These are phyloP conservation scores for Daedaleopsis sinensis DNA, from an alignment of 768 basidiomycete species.

Conservation along the genomic window DNA sequence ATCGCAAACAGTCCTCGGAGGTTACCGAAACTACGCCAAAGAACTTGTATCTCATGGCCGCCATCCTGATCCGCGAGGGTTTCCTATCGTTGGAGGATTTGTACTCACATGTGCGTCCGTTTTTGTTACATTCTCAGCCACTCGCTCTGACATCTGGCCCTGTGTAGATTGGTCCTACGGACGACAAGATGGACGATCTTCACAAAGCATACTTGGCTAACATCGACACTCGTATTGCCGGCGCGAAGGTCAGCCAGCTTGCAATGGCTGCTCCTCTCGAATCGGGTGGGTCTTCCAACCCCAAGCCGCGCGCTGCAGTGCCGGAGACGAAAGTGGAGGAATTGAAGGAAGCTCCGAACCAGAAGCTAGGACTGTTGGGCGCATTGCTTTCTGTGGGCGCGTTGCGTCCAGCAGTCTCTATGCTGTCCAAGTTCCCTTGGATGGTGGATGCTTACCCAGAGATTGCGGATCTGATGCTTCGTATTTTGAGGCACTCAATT, in stretches of 20 bases:
- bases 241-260: slow-evolving; percentile 73
- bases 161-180: slow-evolving; percentile 68
- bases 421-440: slow-evolving; percentile 86
- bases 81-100: slow-evolving; percentile 87
- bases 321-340: slow-evolving; percentile 41
- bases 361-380: slow-evolving; percentile 76
- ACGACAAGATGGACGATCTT: slow-evolving; percentile 73
- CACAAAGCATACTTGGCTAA: slow-evolving; percentile 66
- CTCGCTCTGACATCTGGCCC: background rate
- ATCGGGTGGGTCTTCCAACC: slow-evolving; percentile 43
- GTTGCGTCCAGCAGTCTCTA: slow-evolving; percentile 71
- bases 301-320: slow-evolving; percentile 43
- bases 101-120: slow-evolving; percentile 80
- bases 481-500: slow-evolving; percentile 71
- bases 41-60: slow-evolving; percentile 79
- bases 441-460: slow-evolving; percentile 79
- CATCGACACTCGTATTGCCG: slow-evolving; percentile 65
- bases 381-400: slow-evolving; percentile 90
- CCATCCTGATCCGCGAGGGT: slow-evolving; percentile 87
- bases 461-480: slow-evolving; percentile 85
- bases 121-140: slow-evolving; percentile 1
- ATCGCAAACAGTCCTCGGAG: slow-evolving; percentile 50
- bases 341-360: slow-evolving; percentile 55
- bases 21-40: slow-evolving; percentile 64
- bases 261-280: slow-evolving; percentile 87